Evolutionary conservation across 768 basidiomycete species (phyloP).

Genomic region (Nevesoporus exiguus): DNA sequence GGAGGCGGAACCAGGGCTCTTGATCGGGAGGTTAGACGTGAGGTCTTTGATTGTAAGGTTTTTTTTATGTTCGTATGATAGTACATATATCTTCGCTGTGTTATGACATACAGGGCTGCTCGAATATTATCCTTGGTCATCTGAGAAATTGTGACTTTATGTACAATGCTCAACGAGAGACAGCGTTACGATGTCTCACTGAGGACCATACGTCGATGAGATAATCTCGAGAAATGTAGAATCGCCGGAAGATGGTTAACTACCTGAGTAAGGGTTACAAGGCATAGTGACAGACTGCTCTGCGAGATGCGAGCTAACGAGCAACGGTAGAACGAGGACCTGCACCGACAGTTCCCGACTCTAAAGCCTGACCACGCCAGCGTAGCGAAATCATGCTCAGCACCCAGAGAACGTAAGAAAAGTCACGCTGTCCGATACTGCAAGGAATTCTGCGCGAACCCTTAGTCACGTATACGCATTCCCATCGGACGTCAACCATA

Average conservation of each 20-base stretch:
- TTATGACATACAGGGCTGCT: slow-evolving; percentile 8
- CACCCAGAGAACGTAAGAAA: not conserved
- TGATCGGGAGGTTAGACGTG: slow-evolving; percentile 19
- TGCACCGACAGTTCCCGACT: no score
- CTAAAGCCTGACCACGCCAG: not conserved
- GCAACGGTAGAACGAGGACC: no score
- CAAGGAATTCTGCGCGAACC: not conserved
- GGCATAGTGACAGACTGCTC: no score
- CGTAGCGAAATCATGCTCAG: not conserved
- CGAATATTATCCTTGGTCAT: not conserved
- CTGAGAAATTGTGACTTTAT: no score
- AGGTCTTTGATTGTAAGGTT: slow-evolving; percentile 4
- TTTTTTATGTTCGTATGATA: not conserved
- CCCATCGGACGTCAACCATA: not conserved
- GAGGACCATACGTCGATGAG: no score
- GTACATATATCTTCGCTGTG: slow-evolving; percentile 18
- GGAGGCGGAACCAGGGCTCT: slow-evolving; percentile 63
- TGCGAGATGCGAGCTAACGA: no score
- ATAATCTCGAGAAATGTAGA: no score
- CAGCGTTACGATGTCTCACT: no score
- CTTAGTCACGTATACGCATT: no score
- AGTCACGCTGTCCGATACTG: not conserved
- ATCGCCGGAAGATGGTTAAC: no score
- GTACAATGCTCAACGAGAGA: no score
- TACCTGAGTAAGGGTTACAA: no score